Conservation (phyloP, 1,284 basidiomycete genomes). For the Amylostereum areolatum region DNA sequence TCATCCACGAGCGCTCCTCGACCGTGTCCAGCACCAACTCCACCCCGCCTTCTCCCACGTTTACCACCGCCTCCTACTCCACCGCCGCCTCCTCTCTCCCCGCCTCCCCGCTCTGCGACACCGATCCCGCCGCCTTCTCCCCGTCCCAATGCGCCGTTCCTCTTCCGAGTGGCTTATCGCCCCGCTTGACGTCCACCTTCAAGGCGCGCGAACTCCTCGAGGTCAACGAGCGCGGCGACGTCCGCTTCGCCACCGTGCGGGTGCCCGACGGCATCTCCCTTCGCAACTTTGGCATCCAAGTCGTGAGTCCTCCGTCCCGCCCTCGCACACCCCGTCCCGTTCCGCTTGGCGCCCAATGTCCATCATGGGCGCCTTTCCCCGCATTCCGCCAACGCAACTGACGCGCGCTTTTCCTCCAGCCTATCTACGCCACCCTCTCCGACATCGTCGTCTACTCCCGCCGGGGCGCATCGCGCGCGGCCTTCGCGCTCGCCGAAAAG, state of each 20-base stretch:
- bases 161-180: background rate
- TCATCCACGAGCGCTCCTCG: conserved; percentile 22
- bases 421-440: conserved; percentile 83
- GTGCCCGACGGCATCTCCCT: conserved; percentile 73
- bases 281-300: conserved; percentile 79
- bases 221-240: conserved; percentile 20
- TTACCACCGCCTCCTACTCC: conserved; percentile 9
- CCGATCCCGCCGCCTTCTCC: conserved; percentile 8
- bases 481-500: conserved; percentile 49
- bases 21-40: conserved; percentile 11
- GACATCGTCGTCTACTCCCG: conserved; percentile 86
- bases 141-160: conserved; percentile 10
- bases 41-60: conserved; percentile 9
- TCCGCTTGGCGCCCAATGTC: background rate
- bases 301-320: conserved; percentile 44
- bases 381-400: background rate
- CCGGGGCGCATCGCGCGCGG: conserved; percentile 45
- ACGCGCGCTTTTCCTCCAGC: conserved; percentile 24
- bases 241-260: conserved; percentile 54
- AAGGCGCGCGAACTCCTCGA: conserved; percentile 31
- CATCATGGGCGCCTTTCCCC: background rate
- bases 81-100: conserved; percentile 13
- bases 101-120: conserved; percentile 12
- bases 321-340: background rate
- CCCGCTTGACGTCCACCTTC: conserved; percentile 29